Evolutionary conservation across 345 rosid genomes (phyloP).

Genomic region (Lumnitzera littorea): DNA sequence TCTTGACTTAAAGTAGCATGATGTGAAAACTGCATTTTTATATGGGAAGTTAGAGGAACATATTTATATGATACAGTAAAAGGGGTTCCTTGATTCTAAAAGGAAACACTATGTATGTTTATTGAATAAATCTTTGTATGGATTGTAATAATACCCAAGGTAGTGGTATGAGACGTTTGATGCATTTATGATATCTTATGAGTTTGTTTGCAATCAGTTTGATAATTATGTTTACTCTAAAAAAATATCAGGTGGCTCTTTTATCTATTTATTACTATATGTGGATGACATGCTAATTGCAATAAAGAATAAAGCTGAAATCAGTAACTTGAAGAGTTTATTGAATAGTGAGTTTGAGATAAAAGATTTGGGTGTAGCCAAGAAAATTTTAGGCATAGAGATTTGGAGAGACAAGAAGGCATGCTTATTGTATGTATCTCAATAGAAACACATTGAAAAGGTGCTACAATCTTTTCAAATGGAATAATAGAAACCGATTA

Average conservation of each 20-base stretch:
- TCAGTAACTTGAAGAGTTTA: not conserved
- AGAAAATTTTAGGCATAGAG: not conserved
- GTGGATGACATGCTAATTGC: not conserved
- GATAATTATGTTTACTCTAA: not conserved
- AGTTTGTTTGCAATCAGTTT: not conserved
- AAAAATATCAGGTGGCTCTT: not conserved
- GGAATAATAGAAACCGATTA: not conserved
- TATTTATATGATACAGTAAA: slow-evolving; percentile 1
- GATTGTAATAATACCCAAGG: not conserved
- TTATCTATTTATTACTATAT: not conserved
- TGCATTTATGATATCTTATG: not conserved
- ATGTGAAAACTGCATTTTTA: not conserved
- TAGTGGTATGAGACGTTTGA: not conserved
- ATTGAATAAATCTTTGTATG: slow-evolving; percentile 2
- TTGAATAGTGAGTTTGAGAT: slow-evolving; percentile 10
- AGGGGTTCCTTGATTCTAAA: not conserved
- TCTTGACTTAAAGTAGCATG: not conserved
- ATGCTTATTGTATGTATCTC: not conserved
- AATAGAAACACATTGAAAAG: not conserved
- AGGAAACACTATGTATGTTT: not conserved
- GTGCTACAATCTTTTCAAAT: not conserved
- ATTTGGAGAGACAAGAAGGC: slow-evolving; percentile 1
- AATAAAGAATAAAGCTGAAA: no score
- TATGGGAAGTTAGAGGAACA: not conserved
- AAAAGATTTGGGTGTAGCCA: not conserved